phyloP scores from a whole-genome alignment of 768 basidiomycete genomes.

The Psilocybe tampanensis region DNA sequence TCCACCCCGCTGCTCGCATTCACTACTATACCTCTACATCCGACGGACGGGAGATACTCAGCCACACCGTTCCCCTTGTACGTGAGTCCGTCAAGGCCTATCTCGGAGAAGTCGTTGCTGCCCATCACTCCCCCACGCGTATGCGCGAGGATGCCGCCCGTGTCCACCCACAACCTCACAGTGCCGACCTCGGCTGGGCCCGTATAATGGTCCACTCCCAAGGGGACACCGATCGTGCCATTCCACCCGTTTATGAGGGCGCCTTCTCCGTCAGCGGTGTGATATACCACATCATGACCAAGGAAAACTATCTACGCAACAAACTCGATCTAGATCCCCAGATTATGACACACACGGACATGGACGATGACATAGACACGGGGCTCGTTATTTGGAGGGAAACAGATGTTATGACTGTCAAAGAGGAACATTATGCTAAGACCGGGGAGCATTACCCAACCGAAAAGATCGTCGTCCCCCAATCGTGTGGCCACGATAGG shows the following conservation, averaged over 20 bases:
- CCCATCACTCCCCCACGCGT: slow-evolving; percentile 51
- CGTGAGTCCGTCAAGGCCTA: slow-evolving; percentile 69
- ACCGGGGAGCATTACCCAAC: slow-evolving; percentile 23
- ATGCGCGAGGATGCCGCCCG: slow-evolving; percentile 68
- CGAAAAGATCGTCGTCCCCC: slow-evolving; percentile 25
- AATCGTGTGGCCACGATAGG: slow-evolving; percentile 71
- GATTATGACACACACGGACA: slow-evolving; percentile 13
- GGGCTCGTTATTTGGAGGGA: slow-evolving; percentile 77
- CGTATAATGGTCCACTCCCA: slow-evolving; percentile 74
- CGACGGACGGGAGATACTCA: slow-evolving; percentile 51
- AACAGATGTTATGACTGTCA: slow-evolving; percentile 59
- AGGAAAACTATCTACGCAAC: slow-evolving; percentile 68
- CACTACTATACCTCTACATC: slow-evolving; percentile 58
- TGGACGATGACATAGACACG: slow-evolving; percentile 44
- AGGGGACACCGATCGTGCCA: slow-evolving; percentile 46
- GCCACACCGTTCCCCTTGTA: slow-evolving; percentile 62
- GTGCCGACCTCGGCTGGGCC: slow-evolving; percentile 71
- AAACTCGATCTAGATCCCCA: slow-evolving; percentile 62
- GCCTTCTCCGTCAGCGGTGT: slow-evolving; percentile 71
- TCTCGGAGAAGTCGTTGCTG: slow-evolving; percentile 72
- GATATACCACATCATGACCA: slow-evolving; percentile 71
- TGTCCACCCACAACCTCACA: slow-evolving; percentile 43
- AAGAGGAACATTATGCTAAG: slow-evolving; percentile 45
- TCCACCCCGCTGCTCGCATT: slow-evolving; percentile 78
- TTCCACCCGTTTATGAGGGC: slow-evolving; percentile 70